Conservation (phyloP, 768 basidiomycete species). For the Tylopilus sp. region DNA sequence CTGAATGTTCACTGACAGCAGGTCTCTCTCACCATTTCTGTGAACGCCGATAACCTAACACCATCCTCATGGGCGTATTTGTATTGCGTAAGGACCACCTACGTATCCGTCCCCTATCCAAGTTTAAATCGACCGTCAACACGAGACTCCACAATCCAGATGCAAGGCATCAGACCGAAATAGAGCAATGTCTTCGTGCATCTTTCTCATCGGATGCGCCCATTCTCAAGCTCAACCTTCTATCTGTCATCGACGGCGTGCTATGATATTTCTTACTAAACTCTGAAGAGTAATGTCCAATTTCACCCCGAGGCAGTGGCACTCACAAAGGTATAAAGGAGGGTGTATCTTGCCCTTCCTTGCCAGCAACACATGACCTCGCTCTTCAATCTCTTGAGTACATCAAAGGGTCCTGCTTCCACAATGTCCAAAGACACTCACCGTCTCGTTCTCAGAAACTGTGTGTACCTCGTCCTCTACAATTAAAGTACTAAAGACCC, state of each 20-base stretch:
- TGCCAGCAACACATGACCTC: neutral
- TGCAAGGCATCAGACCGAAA: neutral
- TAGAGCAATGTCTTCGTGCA: neutral
- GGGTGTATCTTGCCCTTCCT: neutral
- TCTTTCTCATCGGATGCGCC: neutral
- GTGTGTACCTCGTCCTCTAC: neutral
- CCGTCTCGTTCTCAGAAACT: conserved; percentile 2
- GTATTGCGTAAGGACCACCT: too few species aligned
- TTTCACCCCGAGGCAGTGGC: too few species aligned
- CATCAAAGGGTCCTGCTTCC: neutral
- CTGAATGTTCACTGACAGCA: too few species aligned
- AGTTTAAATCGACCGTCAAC: too few species aligned
- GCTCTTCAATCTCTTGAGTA: neutral
- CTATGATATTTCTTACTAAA: neutral
- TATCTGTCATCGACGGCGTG: neutral
- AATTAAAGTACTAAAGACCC: neutral
- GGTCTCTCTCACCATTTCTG: too few species aligned
- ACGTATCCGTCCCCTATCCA: too few species aligned
- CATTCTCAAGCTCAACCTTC: neutral
- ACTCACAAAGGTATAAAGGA: conserved; percentile 3
- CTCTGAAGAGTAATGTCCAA: neutral
- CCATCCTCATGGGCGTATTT: too few species aligned
- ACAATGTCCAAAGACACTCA: neutral
- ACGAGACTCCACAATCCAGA: neutral
- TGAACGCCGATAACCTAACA: too few species aligned